phyloP scores from a whole-genome alignment of 345 rosid genomes.

The sweet orange (Citrus sinensis) region DNA sequence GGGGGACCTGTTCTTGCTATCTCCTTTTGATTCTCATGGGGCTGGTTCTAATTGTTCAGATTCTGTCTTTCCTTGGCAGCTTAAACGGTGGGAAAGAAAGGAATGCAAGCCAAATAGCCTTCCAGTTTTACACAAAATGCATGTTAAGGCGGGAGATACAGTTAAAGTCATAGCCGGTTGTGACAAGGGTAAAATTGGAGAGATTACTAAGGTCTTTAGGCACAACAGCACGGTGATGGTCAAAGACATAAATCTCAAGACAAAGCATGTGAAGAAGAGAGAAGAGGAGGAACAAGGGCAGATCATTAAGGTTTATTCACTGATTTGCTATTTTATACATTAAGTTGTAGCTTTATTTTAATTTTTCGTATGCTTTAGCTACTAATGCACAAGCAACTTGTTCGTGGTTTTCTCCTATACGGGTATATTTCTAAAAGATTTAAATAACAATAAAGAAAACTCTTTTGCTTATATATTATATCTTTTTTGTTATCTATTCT shows the following conservation, averaged over 20 bases:
- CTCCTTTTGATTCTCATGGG: neutral
- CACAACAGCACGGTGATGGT: conserved; percentile 80
- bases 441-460: neutral
- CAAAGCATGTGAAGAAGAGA: conserved; percentile 86
- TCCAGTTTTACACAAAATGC: conserved; percentile 85
- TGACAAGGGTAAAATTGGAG: conserved; percentile 87
- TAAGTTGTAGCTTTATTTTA: neutral
- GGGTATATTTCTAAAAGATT: neutral
- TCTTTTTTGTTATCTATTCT: neutral
- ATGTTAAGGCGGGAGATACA: conserved; percentile 84
- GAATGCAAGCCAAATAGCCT: conserved; percentile 92
- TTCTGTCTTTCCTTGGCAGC: conserved; percentile 35
- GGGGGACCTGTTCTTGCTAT: neutral
- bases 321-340: neutral
- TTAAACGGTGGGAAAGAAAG: conserved; percentile 87
- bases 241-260: conserved; percentile 81
- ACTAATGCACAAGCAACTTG: neutral
- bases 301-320: conserved; percentile 63
- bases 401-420: neutral
- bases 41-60: neutral
- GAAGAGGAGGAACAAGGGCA: conserved; percentile 88
- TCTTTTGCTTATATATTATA: neutral
- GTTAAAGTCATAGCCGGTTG: conserved; percentile 79
- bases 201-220: conserved; percentile 60
- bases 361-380: neutral